Percentiles rank a stretch among this genome's conserved stretches.
Evolutionary conservation across 1,284 basidiomycete species (phyloP).

Genomic region (Cutaneotrichosporon sp.): DNA sequence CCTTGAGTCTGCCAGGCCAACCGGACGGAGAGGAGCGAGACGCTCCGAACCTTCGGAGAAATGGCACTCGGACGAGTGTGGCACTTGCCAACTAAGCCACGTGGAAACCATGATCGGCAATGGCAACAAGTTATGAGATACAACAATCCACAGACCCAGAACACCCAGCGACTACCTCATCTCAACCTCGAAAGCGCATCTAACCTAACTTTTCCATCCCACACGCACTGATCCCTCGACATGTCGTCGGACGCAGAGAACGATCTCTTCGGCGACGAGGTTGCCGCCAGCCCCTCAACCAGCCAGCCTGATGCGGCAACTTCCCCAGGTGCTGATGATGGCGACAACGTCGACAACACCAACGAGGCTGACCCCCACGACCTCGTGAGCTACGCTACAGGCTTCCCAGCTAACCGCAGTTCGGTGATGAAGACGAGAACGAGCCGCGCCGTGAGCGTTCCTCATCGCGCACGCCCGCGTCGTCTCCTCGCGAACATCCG

Average conservation of each 20-base stretch:
- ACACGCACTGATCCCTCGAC: not conserved
- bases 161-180: not conserved
- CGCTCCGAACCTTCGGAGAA: slow-evolving; percentile 2
- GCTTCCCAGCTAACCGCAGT: slow-evolving; percentile 9
- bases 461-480: slow-evolving; percentile 16
- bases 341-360: not conserved
- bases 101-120: not conserved
- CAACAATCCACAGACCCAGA: not conserved
- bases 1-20: not conserved
- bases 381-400: slow-evolving; percentile 27
- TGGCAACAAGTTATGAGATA: not conserved
- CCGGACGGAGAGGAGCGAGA: slow-evolving; percentile 7
- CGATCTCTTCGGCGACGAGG: slow-evolving; percentile 41
- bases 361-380: slow-evolving; percentile 12
- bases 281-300: not conserved
- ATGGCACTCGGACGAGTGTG: not conserved
- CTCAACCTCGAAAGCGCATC: too few species aligned
- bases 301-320: slow-evolving; percentile 11
- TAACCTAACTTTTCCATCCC: not conserved
- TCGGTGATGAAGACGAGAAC: slow-evolving; percentile 28
- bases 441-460: slow-evolving; percentile 1
- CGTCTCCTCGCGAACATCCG: slow-evolving; percentile 25
- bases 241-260: slow-evolving; percentile 39
- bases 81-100: not conserved
- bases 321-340: slow-evolving; percentile 9